These are phyloP conservation scores for Pueraria montana DNA, from an alignment of 306 rosid species.

Conservation along the genomic window DNA sequence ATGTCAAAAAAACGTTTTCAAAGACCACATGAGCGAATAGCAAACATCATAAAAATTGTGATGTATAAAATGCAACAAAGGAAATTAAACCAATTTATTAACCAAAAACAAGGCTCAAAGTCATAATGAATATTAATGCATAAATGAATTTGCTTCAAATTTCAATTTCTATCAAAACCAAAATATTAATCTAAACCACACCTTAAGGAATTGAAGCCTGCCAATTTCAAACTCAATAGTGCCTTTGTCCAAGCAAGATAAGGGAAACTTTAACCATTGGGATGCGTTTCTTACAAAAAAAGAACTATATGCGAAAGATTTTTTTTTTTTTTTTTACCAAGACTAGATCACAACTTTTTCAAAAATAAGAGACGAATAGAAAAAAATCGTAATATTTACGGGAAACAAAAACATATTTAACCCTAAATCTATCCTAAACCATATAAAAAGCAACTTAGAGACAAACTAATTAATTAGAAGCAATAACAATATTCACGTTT, in stretches of 20 bases:
- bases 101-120: neutral
- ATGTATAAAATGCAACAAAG: neutral
- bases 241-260: neutral
- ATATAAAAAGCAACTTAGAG: conserved; percentile 31
- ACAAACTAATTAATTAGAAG: neutral
- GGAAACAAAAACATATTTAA: neutral
- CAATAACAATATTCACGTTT: neutral
- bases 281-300: neutral
- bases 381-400: neutral
- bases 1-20: neutral
- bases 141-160: neutral
- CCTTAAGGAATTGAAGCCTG: neutral
- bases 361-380: neutral
- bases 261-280: neutral
- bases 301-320: neutral
- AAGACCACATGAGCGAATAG: neutral
- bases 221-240: neutral
- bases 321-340: neutral
- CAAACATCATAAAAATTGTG: neutral
- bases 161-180: neutral
- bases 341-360: neutral
- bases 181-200: neutral
- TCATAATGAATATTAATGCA: neutral
- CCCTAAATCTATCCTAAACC: neutral
- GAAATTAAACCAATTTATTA: neutral